Conservation (phyloP, 345 rosid genomes). For the Punica granatum region DNA sequence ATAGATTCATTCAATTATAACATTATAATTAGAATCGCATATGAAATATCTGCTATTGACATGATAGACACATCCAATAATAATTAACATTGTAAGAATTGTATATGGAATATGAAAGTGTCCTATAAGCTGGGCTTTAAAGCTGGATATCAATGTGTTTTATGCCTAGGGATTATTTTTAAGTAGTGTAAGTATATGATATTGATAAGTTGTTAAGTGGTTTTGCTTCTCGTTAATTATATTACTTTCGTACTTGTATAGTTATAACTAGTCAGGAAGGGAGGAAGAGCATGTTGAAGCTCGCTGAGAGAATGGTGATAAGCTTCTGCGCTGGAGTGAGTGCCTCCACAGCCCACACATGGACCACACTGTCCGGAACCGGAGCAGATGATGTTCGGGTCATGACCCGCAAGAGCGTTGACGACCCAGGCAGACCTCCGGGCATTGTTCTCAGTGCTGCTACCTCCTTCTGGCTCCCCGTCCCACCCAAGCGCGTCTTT, state of each 20-base stretch:
- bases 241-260: conserved; percentile 10
- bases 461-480: conserved; percentile 93
- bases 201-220: no score
- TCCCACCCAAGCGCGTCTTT: conserved; percentile 50
- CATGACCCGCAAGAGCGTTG: conserved; percentile 66
- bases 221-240: background rate
- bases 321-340: conserved; percentile 74
- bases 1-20: no score
- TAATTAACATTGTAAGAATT: no score
- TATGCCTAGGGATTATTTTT: no score
- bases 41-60: no score
- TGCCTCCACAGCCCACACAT: conserved; percentile 59
- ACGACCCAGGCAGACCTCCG: conserved; percentile 83
- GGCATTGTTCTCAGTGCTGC: conserved; percentile 81
- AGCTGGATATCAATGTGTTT: no score
- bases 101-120: no score
- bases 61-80: no score
- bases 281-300: conserved; percentile 61
- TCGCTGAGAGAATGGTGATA: conserved; percentile 74
- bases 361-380: conserved; percentile 57
- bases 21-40: no score
- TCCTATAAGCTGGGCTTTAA: no score
- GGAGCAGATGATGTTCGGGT: conserved; percentile 70
- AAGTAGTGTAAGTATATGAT: no score
- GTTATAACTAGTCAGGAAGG: conserved; percentile 65